Evolutionary conservation across 208 protist genomes (phyloP), one percentile per base, ranked within the genome.

Genomic region (Blastocrithidia nonstop): DNA sequence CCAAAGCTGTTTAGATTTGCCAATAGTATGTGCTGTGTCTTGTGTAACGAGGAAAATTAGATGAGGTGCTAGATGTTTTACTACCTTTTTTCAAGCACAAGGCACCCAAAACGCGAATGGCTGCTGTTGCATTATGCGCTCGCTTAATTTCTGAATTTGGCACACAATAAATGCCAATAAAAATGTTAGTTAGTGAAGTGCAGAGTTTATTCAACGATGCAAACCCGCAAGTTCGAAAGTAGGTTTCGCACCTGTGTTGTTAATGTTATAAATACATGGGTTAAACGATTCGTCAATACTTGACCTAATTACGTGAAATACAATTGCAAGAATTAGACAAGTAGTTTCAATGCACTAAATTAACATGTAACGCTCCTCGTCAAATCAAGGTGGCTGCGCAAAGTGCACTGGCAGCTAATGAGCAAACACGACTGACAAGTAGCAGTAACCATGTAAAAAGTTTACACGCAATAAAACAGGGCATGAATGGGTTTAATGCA

Each of bases 221-320:
- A 1, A 85, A 79, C 26, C 48, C 70, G 3, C 70, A 84, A 27
- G 76, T 93, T 6, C 62, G 83, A 0, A 86, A 85, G 28, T 78
- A 88, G 36, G 83, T 74, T 3, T 36, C 50, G 0, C 23, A 41
- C 4, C 36, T 92, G 17, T 93, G 71, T 50, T 88, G 83, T 42
- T 66, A 88, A 45, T 88, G 77, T 45, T 93, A 93, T 57, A 67
- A 61, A 39, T 87, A 72, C 54, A 71, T 88, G 45, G 83, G 83
- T 17, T 53, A 57, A 11, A 57, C 33, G 28, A 82, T 93, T 44
- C 79, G 81, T 28, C 47, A 57, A 4, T 84, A 67, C 45, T 58
- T 93, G 1, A 73, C 69, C 3, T 73, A 85, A 32, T 50, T 93
- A 31, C 75, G 83, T 25, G 83, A 93, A 26, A 72, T 86, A 7